Evolutionary conservation across 306 rosid genomes (phyloP).

Genomic region (Ormosia semicastrata): DNA sequence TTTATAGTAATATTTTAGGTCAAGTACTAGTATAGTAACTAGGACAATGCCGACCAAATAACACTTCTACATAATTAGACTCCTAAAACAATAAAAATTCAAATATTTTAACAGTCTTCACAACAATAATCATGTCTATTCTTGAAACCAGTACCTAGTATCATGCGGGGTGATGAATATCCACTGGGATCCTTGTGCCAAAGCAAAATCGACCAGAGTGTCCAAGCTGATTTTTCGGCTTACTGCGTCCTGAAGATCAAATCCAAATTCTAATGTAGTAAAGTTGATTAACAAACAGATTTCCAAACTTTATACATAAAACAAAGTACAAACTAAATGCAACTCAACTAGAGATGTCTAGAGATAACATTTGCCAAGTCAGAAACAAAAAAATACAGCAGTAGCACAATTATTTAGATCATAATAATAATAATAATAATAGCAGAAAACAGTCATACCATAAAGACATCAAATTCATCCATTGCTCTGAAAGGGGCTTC

Average conservation of each 20-base stretch:
- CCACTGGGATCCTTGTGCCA: constrained; percentile 93
- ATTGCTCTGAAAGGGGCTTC: constrained; percentile 95
- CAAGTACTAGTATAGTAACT: background rate
- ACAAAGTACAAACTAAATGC: background rate
- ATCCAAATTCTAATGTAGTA: constrained; percentile 10
- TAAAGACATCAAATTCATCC: constrained; percentile 98
- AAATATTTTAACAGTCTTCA: background rate
- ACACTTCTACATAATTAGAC: background rate
- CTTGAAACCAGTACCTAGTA: constrained; percentile 58
- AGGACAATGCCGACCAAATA: background rate
- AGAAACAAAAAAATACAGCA: background rate
- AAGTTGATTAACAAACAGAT: background rate
- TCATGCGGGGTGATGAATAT: constrained; percentile 92
- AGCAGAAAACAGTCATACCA: constrained; percentile 50
- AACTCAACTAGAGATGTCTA: background rate
- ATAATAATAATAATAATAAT: background rate
- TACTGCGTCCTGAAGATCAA: constrained; percentile 76
- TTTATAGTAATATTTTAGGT: background rate
- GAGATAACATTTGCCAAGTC: background rate
- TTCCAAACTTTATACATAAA: background rate
- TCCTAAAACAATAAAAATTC: background rate
- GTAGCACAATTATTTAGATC: background rate
- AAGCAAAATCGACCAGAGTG: constrained; percentile 80
- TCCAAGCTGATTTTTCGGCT: constrained; percentile 94
- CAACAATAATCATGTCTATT: background rate